Percentiles rank a stretch among this genome's conserved stretches.
These are phyloP conservation scores for Apiotrichum montevideense DNA, from an alignment of 1,284 basidiomycete species.

Conservation along the genomic window DNA sequence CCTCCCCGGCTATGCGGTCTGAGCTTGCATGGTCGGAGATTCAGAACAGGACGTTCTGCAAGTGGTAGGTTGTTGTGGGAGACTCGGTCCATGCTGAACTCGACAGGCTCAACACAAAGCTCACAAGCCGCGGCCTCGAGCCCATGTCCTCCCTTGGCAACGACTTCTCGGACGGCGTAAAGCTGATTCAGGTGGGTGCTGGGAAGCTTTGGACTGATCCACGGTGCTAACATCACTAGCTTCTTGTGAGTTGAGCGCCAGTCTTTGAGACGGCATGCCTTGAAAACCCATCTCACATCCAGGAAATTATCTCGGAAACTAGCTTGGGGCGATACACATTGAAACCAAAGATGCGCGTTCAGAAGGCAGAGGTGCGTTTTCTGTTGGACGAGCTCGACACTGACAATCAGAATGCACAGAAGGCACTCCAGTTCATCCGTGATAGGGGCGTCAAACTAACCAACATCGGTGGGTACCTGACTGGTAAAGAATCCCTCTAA, in stretches of 20 bases:
- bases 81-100: neutral
- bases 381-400: neutral
- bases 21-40: constrained; percentile 20
- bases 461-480: constrained; percentile 69
- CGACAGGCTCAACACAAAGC: constrained; percentile 85
- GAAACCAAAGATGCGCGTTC: constrained; percentile 82
- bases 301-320: constrained; percentile 95
- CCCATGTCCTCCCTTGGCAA: constrained; percentile 85
- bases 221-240: constrained; percentile 42
- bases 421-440: constrained; percentile 90
- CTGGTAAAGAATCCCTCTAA: neutral
- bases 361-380: constrained; percentile 69
- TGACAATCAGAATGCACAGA: constrained; percentile 70
- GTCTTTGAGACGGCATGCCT: neutral
- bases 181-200: constrained; percentile 62
- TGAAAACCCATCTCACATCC: neutral
- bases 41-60: constrained; percentile 38
- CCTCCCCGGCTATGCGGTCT: constrained; percentile 5
- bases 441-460: constrained; percentile 92
- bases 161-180: constrained; percentile 91
- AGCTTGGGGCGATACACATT: constrained; percentile 87
- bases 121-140: constrained; percentile 75
- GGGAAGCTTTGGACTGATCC: too few relatives aligned
- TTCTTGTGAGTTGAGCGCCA: constrained; percentile 57
- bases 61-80: constrained; percentile 31